Conservation (phyloP, 2,329 filamentous ascomycete species). For the Ambrosiella beaveri region DNA sequence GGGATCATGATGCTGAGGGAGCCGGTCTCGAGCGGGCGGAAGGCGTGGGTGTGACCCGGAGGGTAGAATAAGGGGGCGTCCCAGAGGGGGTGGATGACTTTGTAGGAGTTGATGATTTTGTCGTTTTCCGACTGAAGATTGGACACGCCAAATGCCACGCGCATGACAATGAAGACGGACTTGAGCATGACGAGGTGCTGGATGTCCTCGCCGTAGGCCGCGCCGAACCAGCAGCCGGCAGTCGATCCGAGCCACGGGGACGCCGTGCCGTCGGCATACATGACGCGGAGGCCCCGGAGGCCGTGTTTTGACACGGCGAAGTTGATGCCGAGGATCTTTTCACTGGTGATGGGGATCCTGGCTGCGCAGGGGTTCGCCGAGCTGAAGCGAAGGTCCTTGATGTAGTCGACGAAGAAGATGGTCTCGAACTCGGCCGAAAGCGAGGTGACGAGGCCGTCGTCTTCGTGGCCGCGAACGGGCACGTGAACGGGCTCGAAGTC, state of each 20-base stretch:
- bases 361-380: not conserved
- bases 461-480: constrained; percentile 2
- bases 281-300: constrained; percentile 9
- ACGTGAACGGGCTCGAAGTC: constrained; percentile 4
- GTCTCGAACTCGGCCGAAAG: constrained; percentile 7
- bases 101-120: constrained; percentile 4
- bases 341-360: constrained; percentile 1
- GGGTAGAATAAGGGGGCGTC: constrained; percentile 8
- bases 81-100: constrained; percentile 11
- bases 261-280: constrained; percentile 9
- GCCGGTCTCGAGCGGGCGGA: constrained; percentile 7
- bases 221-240: constrained; percentile 9
- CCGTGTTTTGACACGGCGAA: constrained; percentile 12
- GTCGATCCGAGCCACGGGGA: constrained; percentile 10
- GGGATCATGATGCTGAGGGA: constrained; percentile 12
- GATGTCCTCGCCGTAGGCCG: constrained; percentile 8
- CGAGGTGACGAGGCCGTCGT: not conserved
- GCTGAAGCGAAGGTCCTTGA: constrained; percentile 7
- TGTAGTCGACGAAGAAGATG: constrained; percentile 12
- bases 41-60: constrained; percentile 4
- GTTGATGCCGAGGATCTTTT: constrained; percentile 4
- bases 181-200: constrained; percentile 11
- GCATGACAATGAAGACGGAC: constrained; percentile 10
- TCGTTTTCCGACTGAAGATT: constrained; percentile 11
- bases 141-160: constrained; percentile 10